Percentiles rank a stretch among this genome's conserved stretches.
Evolutionary conservation across 1,139 yeast species (phyloP).

Genomic region (Nakaseomyces uthaithaninus): DNA sequence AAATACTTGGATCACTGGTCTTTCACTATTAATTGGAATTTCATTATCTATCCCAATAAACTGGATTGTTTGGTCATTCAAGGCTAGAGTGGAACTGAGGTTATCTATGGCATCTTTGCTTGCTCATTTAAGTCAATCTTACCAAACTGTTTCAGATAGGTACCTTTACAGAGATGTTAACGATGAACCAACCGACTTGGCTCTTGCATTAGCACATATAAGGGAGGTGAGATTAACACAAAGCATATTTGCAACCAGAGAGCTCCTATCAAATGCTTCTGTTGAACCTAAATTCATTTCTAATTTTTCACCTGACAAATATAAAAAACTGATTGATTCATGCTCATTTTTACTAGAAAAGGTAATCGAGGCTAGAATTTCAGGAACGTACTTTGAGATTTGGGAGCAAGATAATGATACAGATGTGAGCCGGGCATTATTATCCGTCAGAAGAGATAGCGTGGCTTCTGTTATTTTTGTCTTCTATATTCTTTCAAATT

Average conservation of each 20-base stretch:
- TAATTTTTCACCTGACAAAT: conserved; percentile 26
- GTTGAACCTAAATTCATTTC: conserved; percentile 35
- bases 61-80: conserved; percentile 45
- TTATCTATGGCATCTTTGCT: conserved; percentile 36
- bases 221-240: conserved; percentile 43
- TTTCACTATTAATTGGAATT: conserved; percentile 37
- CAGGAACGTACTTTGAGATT: conserved; percentile 40
- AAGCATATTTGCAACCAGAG: conserved; percentile 36
- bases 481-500: conserved; percentile 38
- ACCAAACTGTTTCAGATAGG: conserved; percentile 41
- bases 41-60: conserved; percentile 35
- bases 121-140: conserved; percentile 39
- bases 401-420: conserved; percentile 38
- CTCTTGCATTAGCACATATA: conserved; percentile 38
- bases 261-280: conserved; percentile 34
- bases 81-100: conserved; percentile 39
- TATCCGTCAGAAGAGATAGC: conserved; percentile 41
- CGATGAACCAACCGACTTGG: conserved; percentile 40
- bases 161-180: conserved; percentile 41
- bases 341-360: conserved; percentile 38
- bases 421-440: conserved; percentile 34
- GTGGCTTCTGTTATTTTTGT: conserved; percentile 40
- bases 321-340: conserved; percentile 32
- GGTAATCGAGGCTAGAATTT: conserved; percentile 41
- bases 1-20: conserved; percentile 37